Conservation (phyloP, 2,329 filamentous ascomycete genomes). For the Colletotrichum lentis region DNA sequence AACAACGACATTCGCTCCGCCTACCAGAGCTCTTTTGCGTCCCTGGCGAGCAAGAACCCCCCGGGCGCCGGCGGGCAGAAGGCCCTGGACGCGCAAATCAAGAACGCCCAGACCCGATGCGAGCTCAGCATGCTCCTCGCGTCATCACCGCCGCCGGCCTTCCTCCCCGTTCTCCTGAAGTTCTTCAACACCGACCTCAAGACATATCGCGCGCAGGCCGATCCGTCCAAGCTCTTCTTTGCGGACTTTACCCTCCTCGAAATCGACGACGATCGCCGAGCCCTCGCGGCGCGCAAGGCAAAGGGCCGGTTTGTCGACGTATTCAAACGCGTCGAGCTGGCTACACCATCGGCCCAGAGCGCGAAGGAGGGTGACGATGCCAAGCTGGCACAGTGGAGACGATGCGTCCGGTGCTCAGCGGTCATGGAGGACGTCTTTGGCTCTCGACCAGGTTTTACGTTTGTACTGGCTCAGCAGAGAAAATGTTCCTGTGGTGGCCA, state of each 20-base stretch:
- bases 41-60: slow-evolving; percentile 56
- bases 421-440: slow-evolving; percentile 69
- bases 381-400: slow-evolving; percentile 50
- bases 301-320: slow-evolving; percentile 58
- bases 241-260: slow-evolving; percentile 75
- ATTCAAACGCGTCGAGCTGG: slow-evolving; percentile 67
- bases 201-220: slow-evolving; percentile 65
- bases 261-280: slow-evolving; percentile 65
- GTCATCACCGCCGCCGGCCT: slow-evolving; percentile 55
- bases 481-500: slow-evolving; percentile 64
- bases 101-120: slow-evolving; percentile 57
- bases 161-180: slow-evolving; percentile 68
- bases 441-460: slow-evolving; percentile 59
- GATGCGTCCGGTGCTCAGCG: slow-evolving; percentile 68
- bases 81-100: slow-evolving; percentile 55
- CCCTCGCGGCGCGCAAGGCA: slow-evolving; percentile 51
- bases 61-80: slow-evolving; percentile 52
- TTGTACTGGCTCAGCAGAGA: slow-evolving; percentile 63
- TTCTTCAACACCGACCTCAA: slow-evolving; percentile 68
- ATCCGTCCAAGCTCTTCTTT: slow-evolving; percentile 76
- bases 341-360: slow-evolving; percentile 9
- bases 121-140: slow-evolving; percentile 64
- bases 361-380: slow-evolving; percentile 53
- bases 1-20: slow-evolving; percentile 59
- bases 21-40: slow-evolving; percentile 58